These are phyloP conservation scores for Neurospora sp. DNA, from an alignment of 495 filamentous ascomycete species.

Conservation along the genomic window DNA sequence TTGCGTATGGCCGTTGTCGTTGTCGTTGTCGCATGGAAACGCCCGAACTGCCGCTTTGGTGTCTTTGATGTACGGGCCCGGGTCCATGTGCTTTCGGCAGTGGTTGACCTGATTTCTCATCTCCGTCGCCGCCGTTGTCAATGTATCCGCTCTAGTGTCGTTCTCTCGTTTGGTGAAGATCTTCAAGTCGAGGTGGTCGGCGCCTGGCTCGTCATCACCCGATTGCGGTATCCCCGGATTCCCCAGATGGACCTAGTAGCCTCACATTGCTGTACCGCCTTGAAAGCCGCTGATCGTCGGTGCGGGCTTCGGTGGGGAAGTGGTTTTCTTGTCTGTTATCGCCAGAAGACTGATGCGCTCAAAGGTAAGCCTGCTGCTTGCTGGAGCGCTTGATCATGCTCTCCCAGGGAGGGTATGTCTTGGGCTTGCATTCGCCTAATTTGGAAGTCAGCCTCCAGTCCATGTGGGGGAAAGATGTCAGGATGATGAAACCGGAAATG, in stretches of 20 bases:
- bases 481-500: not conserved
- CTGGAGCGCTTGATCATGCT: constrained; percentile 30
- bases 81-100: not conserved
- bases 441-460: constrained; percentile 5
- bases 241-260: not conserved
- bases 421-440: constrained; percentile 29
- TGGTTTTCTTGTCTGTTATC: not conserved
- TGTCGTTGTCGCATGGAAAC: not conserved
- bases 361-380: constrained; percentile 18
- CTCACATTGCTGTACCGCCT: not conserved
- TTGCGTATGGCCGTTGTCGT: not conserved
- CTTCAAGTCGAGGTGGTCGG: not conserved
- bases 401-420: constrained; percentile 25
- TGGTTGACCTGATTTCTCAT: not conserved
- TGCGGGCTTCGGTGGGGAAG: not conserved
- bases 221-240: not conserved
- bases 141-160: not conserved
- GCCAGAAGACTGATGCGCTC: not conserved
- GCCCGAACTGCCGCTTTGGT: not conserved
- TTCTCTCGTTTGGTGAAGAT: not conserved
- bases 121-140: not conserved
- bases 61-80: not conserved
- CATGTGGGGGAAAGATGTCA: not conserved
- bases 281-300: not conserved
- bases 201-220: not conserved